Percentiles rank a stretch among this genome's conserved stretches.
Conservation (phyloP, 2,329 filamentous ascomycete species). For the Aspergillus sp. region DNA sequence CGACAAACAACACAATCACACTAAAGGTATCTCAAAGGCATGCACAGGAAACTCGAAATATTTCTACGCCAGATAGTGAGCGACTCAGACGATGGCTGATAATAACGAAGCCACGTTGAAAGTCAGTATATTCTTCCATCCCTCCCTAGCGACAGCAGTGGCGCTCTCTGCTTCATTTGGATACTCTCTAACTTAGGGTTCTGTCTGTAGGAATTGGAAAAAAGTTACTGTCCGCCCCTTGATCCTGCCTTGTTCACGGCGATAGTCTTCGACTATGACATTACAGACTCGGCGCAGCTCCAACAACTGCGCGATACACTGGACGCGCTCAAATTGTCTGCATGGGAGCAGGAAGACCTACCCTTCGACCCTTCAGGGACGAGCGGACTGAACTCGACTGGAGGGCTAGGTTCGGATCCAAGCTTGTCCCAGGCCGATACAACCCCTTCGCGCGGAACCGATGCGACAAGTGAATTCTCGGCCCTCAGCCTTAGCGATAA, state of each 20-base stretch:
- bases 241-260: constrained; percentile 77
- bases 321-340: constrained; percentile 64
- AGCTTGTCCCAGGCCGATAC: constrained; percentile 32
- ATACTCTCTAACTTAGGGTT: neutral
- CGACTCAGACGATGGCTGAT: constrained; percentile 27
- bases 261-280: constrained; percentile 72
- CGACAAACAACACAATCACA: neutral
- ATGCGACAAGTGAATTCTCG: constrained; percentile 50
- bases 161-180: neutral
- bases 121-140: constrained; percentile 11
- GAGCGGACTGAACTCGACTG: constrained; percentile 44
- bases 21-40: constrained; percentile 10
- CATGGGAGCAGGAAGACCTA: constrained; percentile 65
- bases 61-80: constrained; percentile 15
- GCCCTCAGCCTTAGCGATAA: constrained; percentile 31
- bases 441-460: constrained; percentile 48
- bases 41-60: constrained; percentile 16
- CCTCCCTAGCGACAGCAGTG: neutral
- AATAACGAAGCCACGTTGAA: constrained; percentile 12
- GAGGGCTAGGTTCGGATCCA: constrained; percentile 25
- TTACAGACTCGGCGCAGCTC: constrained; percentile 54
- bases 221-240: constrained; percentile 70
- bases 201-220: constrained; percentile 49
- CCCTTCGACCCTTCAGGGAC: constrained; percentile 78
- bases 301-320: constrained; percentile 60